Percentiles rank a stretch among this genome's conserved stretches.
phyloP scores from a whole-genome alignment of 2,329 filamentous ascomycete species.

The Epichloe coenophiala region DNA sequence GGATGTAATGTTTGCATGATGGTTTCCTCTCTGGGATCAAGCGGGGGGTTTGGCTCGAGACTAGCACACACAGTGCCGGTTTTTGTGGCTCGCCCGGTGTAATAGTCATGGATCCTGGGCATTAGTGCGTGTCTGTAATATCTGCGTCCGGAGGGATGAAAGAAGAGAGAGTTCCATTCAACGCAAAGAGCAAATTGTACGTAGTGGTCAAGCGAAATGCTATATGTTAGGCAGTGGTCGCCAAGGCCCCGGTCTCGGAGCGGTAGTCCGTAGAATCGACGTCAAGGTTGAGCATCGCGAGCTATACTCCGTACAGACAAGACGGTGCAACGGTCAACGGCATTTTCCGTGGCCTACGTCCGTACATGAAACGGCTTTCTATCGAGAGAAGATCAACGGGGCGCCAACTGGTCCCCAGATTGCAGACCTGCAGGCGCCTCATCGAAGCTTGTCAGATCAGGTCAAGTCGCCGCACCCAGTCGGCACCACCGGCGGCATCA shows the following conservation, averaged over 20 bases:
- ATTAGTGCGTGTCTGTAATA: not conserved
- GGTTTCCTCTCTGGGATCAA: not conserved
- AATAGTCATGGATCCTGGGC: not conserved
- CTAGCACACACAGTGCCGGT: constrained; percentile 1
- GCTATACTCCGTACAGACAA: not conserved
- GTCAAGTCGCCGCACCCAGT: not conserved
- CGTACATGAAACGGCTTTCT: too few relatives aligned
- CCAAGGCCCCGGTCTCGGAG: not conserved
- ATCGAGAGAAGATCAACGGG: not conserved
- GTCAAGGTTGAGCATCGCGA: too few relatives aligned
- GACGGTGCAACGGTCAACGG: too few relatives aligned
- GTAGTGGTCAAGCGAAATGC: not conserved
- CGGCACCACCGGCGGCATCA: not conserved
- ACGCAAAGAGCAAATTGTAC: not conserved
- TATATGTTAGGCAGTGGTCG: not conserved
- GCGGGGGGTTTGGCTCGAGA: not conserved
- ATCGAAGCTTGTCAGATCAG: too few relatives aligned
- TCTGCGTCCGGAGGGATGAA: not conserved
- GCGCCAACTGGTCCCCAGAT: not conserved
- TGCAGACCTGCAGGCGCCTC: not conserved
- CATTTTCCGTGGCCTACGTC: too few relatives aligned
- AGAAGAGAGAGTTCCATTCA: not conserved
- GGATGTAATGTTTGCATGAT: constrained; percentile 2
- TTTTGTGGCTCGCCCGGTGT: constrained; percentile 1
- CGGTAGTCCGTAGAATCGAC: too few relatives aligned